Percentiles rank a stretch among this genome's conserved stretches.
phyloP scores from a whole-genome alignment of 768 basidiomycete species.

The Psilocybe cubensis region DNA sequence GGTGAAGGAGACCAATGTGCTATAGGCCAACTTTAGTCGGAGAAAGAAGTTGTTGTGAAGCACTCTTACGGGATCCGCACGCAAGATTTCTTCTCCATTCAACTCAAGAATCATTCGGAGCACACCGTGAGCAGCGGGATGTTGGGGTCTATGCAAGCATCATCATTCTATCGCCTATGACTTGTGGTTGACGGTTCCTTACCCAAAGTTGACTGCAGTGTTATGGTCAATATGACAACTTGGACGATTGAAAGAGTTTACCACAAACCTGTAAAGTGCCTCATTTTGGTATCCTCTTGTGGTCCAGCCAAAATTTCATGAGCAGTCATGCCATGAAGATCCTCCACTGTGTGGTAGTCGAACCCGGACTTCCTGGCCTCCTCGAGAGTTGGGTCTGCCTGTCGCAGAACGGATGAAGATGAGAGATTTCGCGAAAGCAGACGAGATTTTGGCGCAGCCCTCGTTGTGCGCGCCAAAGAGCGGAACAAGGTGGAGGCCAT shows the following conservation, averaged over 20 bases:
- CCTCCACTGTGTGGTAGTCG: conserved; percentile 80
- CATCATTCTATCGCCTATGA: background rate
- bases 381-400: conserved; percentile 29
- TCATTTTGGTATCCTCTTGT: conserved; percentile 76
- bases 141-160: conserved; percentile 72
- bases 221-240: conserved; percentile 9
- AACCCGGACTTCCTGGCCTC: conserved; percentile 50
- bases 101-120: conserved; percentile 96
- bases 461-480: conserved; percentile 55
- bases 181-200: conserved; percentile 32
- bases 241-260: background rate
- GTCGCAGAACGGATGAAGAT: conserved; percentile 31
- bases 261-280: conserved; percentile 89
- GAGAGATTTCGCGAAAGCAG: conserved; percentile 40
- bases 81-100: conserved; percentile 94
- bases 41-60: background rate
- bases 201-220: conserved; percentile 88
- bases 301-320: conserved; percentile 82
- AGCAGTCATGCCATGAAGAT: conserved; percentile 80
- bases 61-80: conserved; percentile 75
- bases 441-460: conserved; percentile 29
- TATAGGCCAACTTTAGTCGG: conserved; percentile 28
- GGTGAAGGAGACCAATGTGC: conserved; percentile 96
- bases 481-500: conserved; percentile 75
- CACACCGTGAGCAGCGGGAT: conserved; percentile 99